Evolutionary conservation across 2,329 filamentous ascomycete species (phyloP).

Genomic region (Ophiosphaerella korrae): DNA sequence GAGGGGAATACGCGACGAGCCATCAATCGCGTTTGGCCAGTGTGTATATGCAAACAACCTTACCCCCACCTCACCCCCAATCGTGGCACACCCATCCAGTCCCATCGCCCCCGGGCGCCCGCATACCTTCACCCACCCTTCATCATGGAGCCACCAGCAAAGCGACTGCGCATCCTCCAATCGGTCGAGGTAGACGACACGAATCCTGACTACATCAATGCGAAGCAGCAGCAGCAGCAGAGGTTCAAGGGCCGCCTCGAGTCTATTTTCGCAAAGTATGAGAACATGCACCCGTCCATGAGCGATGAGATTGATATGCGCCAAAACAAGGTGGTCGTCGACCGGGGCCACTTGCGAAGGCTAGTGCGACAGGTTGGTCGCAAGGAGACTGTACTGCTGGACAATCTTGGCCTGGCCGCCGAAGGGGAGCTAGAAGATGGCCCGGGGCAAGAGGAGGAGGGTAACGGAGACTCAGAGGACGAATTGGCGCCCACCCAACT

Average conservation of each 20-base stretch:
- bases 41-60: conserved; percentile 15
- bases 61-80: conserved; percentile 10
- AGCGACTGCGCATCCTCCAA: conserved; percentile 62
- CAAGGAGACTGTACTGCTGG: conserved; percentile 26
- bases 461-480: conserved; percentile 26
- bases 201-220: conserved; percentile 46
- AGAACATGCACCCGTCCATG: conserved; percentile 77
- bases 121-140: conserved; percentile 2
- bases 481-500: conserved; percentile 36
- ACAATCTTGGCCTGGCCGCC: conserved; percentile 31
- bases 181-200: conserved; percentile 42
- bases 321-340: conserved; percentile 81
- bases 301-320: conserved; percentile 88
- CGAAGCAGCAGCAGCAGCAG: conserved; percentile 44
- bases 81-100: not conserved
- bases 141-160: conserved; percentile 64
- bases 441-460: conserved; percentile 42
- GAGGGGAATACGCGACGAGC: conserved; percentile 18
- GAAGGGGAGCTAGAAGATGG: conserved; percentile 42
- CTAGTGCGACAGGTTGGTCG: conserved; percentile 50
- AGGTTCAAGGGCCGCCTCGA: conserved; percentile 73
- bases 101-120: conserved; percentile 3
- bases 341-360: conserved; percentile 81
- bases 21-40: conserved; percentile 27
- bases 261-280: conserved; percentile 87